phyloP scores from a whole-genome alignment of 2,329 filamentous ascomycete genomes.

The Botrytis pseudocinerea region DNA sequence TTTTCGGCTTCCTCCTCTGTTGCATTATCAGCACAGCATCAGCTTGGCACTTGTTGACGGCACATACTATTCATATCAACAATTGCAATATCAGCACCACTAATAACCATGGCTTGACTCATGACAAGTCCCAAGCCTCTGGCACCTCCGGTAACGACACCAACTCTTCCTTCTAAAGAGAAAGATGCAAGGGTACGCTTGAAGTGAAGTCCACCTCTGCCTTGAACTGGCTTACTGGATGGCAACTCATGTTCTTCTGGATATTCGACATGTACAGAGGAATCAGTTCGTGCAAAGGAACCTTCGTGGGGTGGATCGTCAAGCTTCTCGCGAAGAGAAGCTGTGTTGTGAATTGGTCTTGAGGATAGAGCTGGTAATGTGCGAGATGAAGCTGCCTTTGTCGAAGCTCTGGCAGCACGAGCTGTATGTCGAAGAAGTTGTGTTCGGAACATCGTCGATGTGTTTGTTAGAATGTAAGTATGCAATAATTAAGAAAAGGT shows the following conservation, averaged over 20 bases:
- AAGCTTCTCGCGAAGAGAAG: constrained; percentile 33
- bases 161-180: constrained; percentile 80
- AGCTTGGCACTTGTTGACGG: background rate
- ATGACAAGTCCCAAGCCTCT: constrained; percentile 88
- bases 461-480: background rate
- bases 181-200: constrained; percentile 84
- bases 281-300: constrained; percentile 73
- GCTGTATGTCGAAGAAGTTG: constrained; percentile 37
- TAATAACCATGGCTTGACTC: constrained; percentile 86
- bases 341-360: constrained; percentile 33
- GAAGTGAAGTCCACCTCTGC: constrained; percentile 76
- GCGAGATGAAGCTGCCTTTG: constrained; percentile 27
- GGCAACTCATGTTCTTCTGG: constrained; percentile 74
- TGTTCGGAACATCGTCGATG: constrained; percentile 37
- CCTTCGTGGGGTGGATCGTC: constrained; percentile 35
- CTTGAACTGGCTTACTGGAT: constrained; percentile 67
- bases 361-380: constrained; percentile 25
- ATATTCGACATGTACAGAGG: constrained; percentile 75
- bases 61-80: constrained; percentile 86
- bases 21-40: constrained; percentile 27
- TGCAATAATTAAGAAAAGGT: background rate
- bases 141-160: constrained; percentile 86
- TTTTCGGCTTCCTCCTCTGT: constrained; percentile 79
- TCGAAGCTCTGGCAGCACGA: constrained; percentile 32
- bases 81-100: constrained; percentile 85